phyloP scores from a whole-genome alignment of 2,329 filamentous ascomycete species.

The Microdochium trichocladiopsis region DNA sequence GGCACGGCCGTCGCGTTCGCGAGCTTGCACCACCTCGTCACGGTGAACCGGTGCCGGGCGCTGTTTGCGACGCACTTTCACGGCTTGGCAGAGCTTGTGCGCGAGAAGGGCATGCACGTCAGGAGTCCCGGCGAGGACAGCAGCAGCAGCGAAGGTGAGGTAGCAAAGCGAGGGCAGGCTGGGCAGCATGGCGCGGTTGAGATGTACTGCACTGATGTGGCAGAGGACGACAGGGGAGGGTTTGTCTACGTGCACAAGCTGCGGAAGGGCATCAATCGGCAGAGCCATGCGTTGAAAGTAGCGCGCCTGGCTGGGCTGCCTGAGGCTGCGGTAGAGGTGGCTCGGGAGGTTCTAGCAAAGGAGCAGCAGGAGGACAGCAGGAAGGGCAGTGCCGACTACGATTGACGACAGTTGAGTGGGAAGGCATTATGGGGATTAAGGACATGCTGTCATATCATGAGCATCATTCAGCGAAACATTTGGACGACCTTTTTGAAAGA shows the following conservation, averaged over 20 bases:
- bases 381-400: too few species aligned
- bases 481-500: too few species aligned
- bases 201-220: slow-evolving; percentile 84
- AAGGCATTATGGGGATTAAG: too few species aligned
- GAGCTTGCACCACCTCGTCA: slow-evolving; percentile 75
- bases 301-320: slow-evolving; percentile 80
- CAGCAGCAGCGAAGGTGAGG: slow-evolving; percentile 14
- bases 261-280: slow-evolving; percentile 72
- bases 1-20: slow-evolving; percentile 87
- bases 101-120: slow-evolving; percentile 33
- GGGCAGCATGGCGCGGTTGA: slow-evolving; percentile 40
- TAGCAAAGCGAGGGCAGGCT: slow-evolving; percentile 3
- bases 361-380: neutral
- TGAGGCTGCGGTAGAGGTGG: slow-evolving; percentile 61
- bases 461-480: too few species aligned
- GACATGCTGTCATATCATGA: too few species aligned
- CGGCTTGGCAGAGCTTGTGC: slow-evolving; percentile 68
- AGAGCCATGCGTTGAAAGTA: slow-evolving; percentile 93
- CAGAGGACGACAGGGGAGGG: slow-evolving; percentile 60
- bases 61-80: slow-evolving; percentile 98
- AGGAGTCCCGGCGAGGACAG: slow-evolving; percentile 7
- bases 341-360: slow-evolving; percentile 45
- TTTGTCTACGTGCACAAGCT: slow-evolving; percentile 87
- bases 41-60: slow-evolving; percentile 68
- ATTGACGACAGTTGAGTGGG: too few species aligned